Base-by-base conservation (phyloP, 257 asterid genomes). In the Voacanga thouarsii region DNA sequence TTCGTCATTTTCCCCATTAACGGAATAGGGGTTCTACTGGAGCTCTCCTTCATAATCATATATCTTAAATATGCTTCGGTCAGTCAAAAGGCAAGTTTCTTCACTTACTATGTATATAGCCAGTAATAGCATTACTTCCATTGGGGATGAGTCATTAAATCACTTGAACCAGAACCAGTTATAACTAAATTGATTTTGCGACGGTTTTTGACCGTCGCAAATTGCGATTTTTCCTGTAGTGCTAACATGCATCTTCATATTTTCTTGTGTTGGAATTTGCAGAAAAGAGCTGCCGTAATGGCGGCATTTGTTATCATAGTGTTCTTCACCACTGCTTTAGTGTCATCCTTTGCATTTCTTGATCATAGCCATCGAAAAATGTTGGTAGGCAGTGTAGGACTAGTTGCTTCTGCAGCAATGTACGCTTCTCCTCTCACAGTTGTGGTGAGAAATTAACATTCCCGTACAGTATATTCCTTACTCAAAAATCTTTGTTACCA, bases 391-490 rank as follows among this genome's bases (percentile, higher is more conserved):
- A 93, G 94, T 73, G 26, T 90, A 12, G 98, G 94, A 41, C 74
- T 93, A 19, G 85, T 89, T n/a, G 93, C 96, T 45, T 89, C 98
- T 0, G 72, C 85, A 4, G 87, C 91, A 41, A 93, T 93, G 98
- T 93, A 91, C 65, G 93, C 82, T 76, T 89, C 97, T 74, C 98
- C 98, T 75, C 80, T 93, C 55, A 87, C 89, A 45, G 96, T 50
- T 61, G 76, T 89, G 93, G 98, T 90, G 51, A 88, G 97, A 71
- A 39, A n/a, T n/a, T n/a, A n/a, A 26, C 12, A 15, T 47, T 9
- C n/a, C 30, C 79, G 12, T 5, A 49, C 41, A 71, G 15, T 19
- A 4, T 68, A 16, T 56, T 4, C 19, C 71, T 57, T 21, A 18
- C 37, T 6, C 9, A 44, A 59, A 19, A 19, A 57, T 18, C 11